These are phyloP conservation scores for Ustilago crameri DNA, from an alignment of 1,284 basidiomycete genomes.

Conservation along the genomic window DNA sequence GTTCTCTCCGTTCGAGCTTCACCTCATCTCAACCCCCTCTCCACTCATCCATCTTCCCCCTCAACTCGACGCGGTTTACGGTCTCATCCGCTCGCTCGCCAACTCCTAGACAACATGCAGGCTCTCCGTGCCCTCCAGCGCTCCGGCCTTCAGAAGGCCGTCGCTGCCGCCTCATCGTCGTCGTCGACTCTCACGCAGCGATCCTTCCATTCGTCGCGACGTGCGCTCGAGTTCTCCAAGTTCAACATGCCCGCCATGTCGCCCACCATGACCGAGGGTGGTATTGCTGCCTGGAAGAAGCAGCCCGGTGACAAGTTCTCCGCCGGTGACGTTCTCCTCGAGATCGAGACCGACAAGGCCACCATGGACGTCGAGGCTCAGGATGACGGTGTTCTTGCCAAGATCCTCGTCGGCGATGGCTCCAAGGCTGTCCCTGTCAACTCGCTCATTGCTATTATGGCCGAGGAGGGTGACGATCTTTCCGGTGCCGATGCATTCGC, in stretches of 20 bases:
- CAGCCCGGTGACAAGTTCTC: slow-evolving; percentile 90
- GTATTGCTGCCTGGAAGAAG: slow-evolving; percentile 97
- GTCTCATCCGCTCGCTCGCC: not conserved
- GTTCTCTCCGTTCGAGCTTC: not conserved
- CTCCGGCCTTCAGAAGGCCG: slow-evolving; percentile 49
- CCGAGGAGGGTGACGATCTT: slow-evolving; percentile 70
- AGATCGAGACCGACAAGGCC: slow-evolving; percentile 76
- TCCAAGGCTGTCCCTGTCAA: slow-evolving; percentile 68
- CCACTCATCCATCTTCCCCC: slow-evolving; percentile 4
- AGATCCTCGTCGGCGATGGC: slow-evolving; percentile 67
- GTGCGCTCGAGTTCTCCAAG: slow-evolving; percentile 70
- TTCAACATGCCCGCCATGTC: slow-evolving; percentile 99
- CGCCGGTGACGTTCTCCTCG: slow-evolving; percentile 90
- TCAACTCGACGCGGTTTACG: slow-evolving; percentile 13
- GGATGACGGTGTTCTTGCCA: slow-evolving; percentile 70
- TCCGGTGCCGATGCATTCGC: slow-evolving; percentile 80
- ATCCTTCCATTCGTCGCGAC: slow-evolving; percentile 52
- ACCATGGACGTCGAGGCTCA: slow-evolving; percentile 70
- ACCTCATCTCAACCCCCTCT: not conserved
- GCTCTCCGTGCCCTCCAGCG: slow-evolving; percentile 51
- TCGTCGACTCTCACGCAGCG: slow-evolving; percentile 43
- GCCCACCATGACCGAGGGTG: slow-evolving; percentile 99
- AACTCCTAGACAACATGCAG: slow-evolving; percentile 33
- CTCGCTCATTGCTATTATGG: slow-evolving; percentile 68
- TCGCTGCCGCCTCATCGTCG: slow-evolving; percentile 38